Percentiles rank a stretch among this genome's conserved stretches.
These are phyloP conservation scores for Pterulicium gracile DNA, from an alignment of 1,284 basidiomycete species.

Conservation along the genomic window DNA sequence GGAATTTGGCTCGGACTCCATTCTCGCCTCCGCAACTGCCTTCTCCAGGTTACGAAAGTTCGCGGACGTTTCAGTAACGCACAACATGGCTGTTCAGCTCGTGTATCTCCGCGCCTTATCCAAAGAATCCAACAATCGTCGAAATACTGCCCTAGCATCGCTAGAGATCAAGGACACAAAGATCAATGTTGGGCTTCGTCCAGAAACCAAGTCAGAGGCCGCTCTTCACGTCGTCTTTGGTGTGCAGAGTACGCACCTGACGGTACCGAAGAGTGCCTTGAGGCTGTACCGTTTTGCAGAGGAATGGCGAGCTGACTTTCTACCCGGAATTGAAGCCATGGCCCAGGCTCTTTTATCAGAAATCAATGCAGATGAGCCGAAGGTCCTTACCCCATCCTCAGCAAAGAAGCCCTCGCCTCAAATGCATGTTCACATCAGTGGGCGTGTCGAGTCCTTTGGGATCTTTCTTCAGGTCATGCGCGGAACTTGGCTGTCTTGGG, in stretches of 20 bases:
- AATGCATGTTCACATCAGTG: slow-evolving; percentile 36
- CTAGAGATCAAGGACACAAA: slow-evolving; percentile 35
- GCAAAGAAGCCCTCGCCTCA: slow-evolving; percentile 13
- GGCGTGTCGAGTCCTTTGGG: slow-evolving; percentile 34
- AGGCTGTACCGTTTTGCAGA: slow-evolving; percentile 66
- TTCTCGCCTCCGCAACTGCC: background rate
- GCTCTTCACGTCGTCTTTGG: slow-evolving; percentile 33
- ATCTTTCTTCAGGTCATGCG: slow-evolving; percentile 72
- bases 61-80: background rate
- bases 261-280: slow-evolving; percentile 69
- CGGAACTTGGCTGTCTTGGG: slow-evolving; percentile 75
- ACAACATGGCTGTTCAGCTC: slow-evolving; percentile 25
- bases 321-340: slow-evolving; percentile 58
- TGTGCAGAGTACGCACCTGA: slow-evolving; percentile 36
- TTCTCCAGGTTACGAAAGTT: background rate
- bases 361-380: slow-evolving; percentile 28
- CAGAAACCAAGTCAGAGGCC: slow-evolving; percentile 27
- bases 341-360: slow-evolving; percentile 57
- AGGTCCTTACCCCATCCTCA: too few species aligned
- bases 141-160: slow-evolving; percentile 37
- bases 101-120: slow-evolving; percentile 50
- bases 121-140: slow-evolving; percentile 16
- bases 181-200: slow-evolving; percentile 31
- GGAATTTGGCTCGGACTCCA: slow-evolving; percentile 14
- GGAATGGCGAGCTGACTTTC: slow-evolving; percentile 70